These are phyloP conservation scores for Pleurotus citrinopileatus DNA, from an alignment of 768 basidiomycete genomes.

Conservation along the genomic window DNA sequence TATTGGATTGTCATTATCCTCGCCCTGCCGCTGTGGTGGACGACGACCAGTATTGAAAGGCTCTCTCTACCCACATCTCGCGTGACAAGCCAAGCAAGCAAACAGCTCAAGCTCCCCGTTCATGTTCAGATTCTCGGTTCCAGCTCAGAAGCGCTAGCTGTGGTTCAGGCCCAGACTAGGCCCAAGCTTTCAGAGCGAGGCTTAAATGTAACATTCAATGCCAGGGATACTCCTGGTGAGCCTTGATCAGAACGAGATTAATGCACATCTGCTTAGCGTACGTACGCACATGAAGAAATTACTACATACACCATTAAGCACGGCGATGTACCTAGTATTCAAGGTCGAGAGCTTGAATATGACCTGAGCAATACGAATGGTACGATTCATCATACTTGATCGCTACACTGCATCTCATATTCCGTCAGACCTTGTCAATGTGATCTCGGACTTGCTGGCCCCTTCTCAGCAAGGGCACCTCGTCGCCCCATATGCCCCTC, in stretches of 20 bases:
- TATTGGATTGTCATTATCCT: constrained; percentile 80
- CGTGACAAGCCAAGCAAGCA: constrained; percentile 50
- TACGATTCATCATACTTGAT: neutral
- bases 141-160: constrained; percentile 4
- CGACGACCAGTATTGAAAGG: constrained; percentile 85
- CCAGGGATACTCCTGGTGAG: constrained; percentile 31
- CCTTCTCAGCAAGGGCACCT: constrained; percentile 40
- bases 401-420: neutral
- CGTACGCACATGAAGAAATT: neutral
- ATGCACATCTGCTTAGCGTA: too few relatives aligned
- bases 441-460: constrained; percentile 34
- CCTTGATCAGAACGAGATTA: neutral
- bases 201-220: constrained; percentile 33
- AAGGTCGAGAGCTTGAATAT: constrained; percentile 26
- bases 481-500: constrained; percentile 73
- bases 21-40: constrained; percentile 92
- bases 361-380: constrained; percentile 21
- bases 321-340: constrained; percentile 17
- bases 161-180: constrained; percentile 15
- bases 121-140: constrained; percentile 30
- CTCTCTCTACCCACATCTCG: constrained; percentile 64
- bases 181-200: constrained; percentile 33
- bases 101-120: constrained; percentile 45
- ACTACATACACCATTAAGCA: constrained; percentile 21
- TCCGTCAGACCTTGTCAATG: constrained; percentile 24